Percentiles rank a stretch among this genome's conserved stretches.
These are phyloP conservation scores for Aspergillus ochraceoroseus DNA, from an alignment of 2,329 filamentous ascomycete genomes.

Conservation along the genomic window DNA sequence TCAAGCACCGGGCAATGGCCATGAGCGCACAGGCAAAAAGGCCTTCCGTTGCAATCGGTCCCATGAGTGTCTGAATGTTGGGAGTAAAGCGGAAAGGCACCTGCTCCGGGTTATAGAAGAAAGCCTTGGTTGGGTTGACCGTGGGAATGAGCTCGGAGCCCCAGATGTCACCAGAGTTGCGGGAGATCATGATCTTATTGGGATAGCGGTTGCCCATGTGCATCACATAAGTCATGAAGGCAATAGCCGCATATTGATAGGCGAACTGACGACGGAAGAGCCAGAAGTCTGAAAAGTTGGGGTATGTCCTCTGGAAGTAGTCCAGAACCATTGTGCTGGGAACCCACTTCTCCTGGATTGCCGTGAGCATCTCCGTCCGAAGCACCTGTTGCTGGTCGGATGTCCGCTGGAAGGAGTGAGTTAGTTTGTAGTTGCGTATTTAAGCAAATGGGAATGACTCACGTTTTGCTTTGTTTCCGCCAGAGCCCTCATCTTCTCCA, in stretches of 20 bases:
- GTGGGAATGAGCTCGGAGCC: constrained; percentile 88
- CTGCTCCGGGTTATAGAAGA: constrained; percentile 91
- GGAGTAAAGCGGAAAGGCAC: constrained; percentile 97
- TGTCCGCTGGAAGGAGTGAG: constrained; percentile 41
- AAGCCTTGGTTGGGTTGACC: constrained; percentile 76
- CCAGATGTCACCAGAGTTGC: constrained; percentile 88
- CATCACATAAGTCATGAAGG: constrained; percentile 98
- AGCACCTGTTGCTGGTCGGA: constrained; percentile 66
- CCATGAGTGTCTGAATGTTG: constrained; percentile 93
- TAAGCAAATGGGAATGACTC: constrained; percentile 20
- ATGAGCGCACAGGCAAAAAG: constrained; percentile 94
- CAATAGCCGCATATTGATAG: constrained; percentile 89
- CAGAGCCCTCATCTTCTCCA: constrained; percentile 83
- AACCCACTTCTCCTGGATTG: constrained; percentile 91
- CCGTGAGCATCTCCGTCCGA: constrained; percentile 84
- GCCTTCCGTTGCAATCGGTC: constrained; percentile 88
- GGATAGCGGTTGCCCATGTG: constrained; percentile 96
- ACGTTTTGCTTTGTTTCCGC: constrained; percentile 61
- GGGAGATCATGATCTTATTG: constrained; percentile 88
- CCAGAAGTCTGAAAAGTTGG: constrained; percentile 92
- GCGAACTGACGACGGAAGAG: constrained; percentile 95
- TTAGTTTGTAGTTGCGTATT: background rate
- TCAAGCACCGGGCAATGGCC: constrained; percentile 91
- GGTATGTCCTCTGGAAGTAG: constrained; percentile 84
- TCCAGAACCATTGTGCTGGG: constrained; percentile 75